These are phyloP conservation scores for Dictyostelium firmibasis DNA, from an alignment of 78 protist species.

Conservation along the genomic window DNA sequence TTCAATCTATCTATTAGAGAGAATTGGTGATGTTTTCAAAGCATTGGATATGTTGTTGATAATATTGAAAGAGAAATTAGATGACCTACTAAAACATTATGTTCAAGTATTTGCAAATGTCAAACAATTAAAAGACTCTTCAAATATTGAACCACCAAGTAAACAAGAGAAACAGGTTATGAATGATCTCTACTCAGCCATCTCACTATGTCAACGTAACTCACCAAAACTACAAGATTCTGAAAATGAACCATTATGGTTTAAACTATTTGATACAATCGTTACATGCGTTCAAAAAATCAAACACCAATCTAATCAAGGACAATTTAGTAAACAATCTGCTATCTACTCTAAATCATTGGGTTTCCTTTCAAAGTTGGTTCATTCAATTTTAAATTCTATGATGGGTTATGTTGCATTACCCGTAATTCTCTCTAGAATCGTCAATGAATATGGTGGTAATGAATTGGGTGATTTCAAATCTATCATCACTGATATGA, in stretches of 20 bases:
- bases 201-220: constrained; percentile 62
- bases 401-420: constrained; percentile 82
- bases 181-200: constrained; percentile 23
- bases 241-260: constrained; percentile 70
- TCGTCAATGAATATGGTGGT: constrained; percentile 68
- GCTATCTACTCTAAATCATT: constrained; percentile 28
- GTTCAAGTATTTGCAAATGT: constrained; percentile 44
- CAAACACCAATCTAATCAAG: background rate
- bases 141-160: background rate
- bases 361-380: constrained; percentile 22
- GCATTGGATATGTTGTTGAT: constrained; percentile 72
- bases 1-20: constrained; percentile 69
- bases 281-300: constrained; percentile 30
- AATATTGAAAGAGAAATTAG: constrained; percentile 9
- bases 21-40: constrained; percentile 79
- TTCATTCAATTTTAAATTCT: constrained; percentile 32
- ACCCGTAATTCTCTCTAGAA: constrained; percentile 37
- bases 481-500: constrained; percentile 39
- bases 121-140: constrained; percentile 11
- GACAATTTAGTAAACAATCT: background rate
- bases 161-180: constrained; percentile 53
- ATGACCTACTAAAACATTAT: constrained; percentile 18
- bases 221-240: constrained; percentile 39
- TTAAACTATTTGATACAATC: constrained; percentile 53
- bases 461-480: constrained; percentile 74